Conservation (phyloP, 2,329 filamentous ascomycete genomes). For the Rutstroemia sp. region DNA sequence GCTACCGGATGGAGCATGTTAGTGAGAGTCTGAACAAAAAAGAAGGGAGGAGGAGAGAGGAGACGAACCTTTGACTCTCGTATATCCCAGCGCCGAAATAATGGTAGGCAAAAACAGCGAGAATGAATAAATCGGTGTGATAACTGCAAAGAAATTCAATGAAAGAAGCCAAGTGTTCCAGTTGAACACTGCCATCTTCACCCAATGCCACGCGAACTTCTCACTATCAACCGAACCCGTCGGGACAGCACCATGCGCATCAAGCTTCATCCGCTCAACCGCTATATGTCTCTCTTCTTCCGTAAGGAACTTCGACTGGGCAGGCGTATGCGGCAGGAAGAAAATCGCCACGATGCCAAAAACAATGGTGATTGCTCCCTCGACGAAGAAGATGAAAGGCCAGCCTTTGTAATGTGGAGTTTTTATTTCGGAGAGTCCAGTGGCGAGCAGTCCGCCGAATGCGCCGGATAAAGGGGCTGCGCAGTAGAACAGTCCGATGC, state of each 20-base stretch:
- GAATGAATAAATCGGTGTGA: constrained; percentile 31
- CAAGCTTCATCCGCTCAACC: constrained; percentile 6
- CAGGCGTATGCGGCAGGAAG: constrained; percentile 6
- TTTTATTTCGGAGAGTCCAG: constrained; percentile 30
- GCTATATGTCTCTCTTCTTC: constrained; percentile 1
- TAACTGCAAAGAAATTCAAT: constrained; percentile 4
- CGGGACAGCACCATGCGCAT: background rate
- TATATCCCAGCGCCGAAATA: constrained; percentile 46
- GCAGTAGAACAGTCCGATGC: constrained; percentile 79
- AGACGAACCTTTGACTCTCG: constrained; percentile 17
- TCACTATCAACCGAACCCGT: background rate
- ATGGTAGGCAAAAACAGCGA: constrained; percentile 37
- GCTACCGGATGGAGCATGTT: constrained; percentile 28
- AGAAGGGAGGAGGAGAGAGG: background rate
- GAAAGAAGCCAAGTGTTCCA: constrained; percentile 7
- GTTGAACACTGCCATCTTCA: constrained; percentile 3
- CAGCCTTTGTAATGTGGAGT: constrained; percentile 1
- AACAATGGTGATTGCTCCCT: constrained; percentile 1
- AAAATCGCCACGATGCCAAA: constrained; percentile 1
- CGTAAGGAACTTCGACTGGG: background rate
- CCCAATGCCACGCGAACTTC: constrained; percentile 9
- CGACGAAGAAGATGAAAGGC: constrained; percentile 9
- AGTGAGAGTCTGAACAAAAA: too few species aligned
- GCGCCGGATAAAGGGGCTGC: constrained; percentile 74
- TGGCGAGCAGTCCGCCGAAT: constrained; percentile 65